A percentile compares a stretch with the other conserved stretches of the same genome.
Conservation (phyloP, 1,284 basidiomycete species). For the Agroathelia rolfsii region DNA sequence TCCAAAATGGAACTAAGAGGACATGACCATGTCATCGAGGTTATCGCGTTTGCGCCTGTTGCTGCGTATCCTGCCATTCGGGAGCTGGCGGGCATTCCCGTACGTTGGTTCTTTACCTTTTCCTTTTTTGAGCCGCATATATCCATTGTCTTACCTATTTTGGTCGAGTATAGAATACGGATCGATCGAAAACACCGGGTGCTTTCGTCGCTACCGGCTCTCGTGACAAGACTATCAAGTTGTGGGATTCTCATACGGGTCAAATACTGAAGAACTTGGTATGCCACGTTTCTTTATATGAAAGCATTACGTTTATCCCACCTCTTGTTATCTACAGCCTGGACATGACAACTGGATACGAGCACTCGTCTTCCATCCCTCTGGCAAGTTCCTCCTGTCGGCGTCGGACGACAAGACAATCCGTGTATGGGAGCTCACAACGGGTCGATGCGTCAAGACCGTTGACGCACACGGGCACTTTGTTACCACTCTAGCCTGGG, state of each 20-base stretch:
- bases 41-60: conserved; percentile 55
- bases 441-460: conserved; percentile 73
- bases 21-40: conserved; percentile 71
- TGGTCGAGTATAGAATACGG: conserved; percentile 15
- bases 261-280: conserved; percentile 61
- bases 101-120: conserved; percentile 13
- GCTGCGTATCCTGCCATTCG: conserved; percentile 48
- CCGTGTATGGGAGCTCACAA: conserved; percentile 79
- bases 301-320: neutral
- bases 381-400: conserved; percentile 78
- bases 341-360: conserved; percentile 85
- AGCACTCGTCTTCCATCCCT: conserved; percentile 76
- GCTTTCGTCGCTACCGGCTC: conserved; percentile 58
- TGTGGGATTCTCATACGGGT: conserved; percentile 71
- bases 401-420: conserved; percentile 89
- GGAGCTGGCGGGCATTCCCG: conserved; percentile 40
- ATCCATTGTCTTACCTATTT: conserved; percentile 15
- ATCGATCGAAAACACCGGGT: conserved; percentile 26
- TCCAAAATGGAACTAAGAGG: conserved; percentile 62
- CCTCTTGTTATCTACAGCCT: conserved; percentile 25
- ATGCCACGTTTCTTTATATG: conserved; percentile 11
- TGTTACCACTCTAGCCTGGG: conserved; percentile 77
- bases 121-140: neutral
- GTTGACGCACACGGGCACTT: conserved; percentile 85
- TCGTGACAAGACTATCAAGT: conserved; percentile 62